Evolutionary conservation across 495 filamentous ascomycete genomes (phyloP).

Genomic region (Penicillium silybi): DNA sequence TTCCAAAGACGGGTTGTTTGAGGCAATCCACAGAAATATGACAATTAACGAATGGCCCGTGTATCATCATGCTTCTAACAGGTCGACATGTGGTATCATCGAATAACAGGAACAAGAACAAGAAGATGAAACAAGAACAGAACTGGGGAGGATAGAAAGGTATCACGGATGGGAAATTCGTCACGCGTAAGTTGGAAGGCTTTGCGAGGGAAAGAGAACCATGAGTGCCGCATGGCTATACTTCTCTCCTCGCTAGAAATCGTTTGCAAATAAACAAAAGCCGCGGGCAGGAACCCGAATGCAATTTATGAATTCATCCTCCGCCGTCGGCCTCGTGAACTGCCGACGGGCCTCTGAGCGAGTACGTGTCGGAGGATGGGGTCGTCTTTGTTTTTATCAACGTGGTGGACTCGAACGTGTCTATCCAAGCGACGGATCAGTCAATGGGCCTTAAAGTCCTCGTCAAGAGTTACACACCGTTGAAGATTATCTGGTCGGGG

Average conservation of each 20-base stretch:
- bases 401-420: conserved; percentile 85
- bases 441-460: neutral
- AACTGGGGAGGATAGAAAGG: conserved; percentile 5
- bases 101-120: conserved; percentile 12
- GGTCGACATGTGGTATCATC: conserved; percentile 33
- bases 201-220: neutral
- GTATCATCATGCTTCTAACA: conserved; percentile 33
- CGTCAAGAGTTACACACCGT: conserved; percentile 53
- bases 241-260: neutral
- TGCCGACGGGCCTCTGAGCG: conserved; percentile 78
- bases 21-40: neutral
- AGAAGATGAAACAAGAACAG: conserved; percentile 9
- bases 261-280: conserved; percentile 6
- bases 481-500: conserved; percentile 96
- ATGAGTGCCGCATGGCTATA: neutral
- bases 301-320: conserved; percentile 36
- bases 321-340: conserved; percentile 75
- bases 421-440: conserved; percentile 34
- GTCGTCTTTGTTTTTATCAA: conserved; percentile 84
- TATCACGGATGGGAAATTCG: conserved; percentile 26
- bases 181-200: conserved; percentile 14
- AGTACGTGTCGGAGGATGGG: conserved; percentile 73
- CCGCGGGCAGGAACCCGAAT: conserved; percentile 7
- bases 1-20: conserved; percentile 3
- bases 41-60: conserved; percentile 28